Evolutionary conservation across 345 rosid species (phyloP), one percentile per base, ranked within the genome.

Genomic region (Syzygium aqueum): DNA sequence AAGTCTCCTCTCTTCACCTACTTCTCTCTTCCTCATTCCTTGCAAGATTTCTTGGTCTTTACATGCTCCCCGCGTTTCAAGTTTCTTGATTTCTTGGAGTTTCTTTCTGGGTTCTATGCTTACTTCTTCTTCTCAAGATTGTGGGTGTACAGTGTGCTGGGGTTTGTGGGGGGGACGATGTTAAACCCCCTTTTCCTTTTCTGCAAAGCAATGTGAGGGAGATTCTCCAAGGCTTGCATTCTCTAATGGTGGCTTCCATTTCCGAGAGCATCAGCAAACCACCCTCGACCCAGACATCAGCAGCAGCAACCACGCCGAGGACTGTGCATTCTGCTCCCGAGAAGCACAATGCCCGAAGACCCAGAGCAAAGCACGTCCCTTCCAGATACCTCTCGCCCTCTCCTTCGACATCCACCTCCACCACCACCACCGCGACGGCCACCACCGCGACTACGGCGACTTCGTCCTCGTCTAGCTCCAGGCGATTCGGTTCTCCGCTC

Each of bases 341-440:
- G 80, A 73, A 73, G 25, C 49, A 21, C 59, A 63, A 85, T 86
- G 83, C 30, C 28, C 90, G 93, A 90, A 93, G 91, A 89, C 96
- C 94, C 85, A 93, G 95, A 91, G 95, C 97, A 56, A 95, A 95
- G 90, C 96, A 92, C 53, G 98, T 96, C n/a, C 94, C 98, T 54
- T 95, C 96, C 40, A 94, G 99, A 84, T 97, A 97, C 90, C 88
- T 97, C 89, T 97, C 99, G 22, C 96, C 98, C 90, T 97, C 98
- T 87, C 97, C 97, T 85, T 94, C 97, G 54, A 88, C 95, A 51
- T 91, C 98, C 16, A 61, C 92, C 51, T 88, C 96, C 1, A 77
- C 89, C 51, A 88, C 96, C 2, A 85, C 93, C 0, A 73, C 93
- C 5, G 89, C 93, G 2, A 87, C 90, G 50, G 88, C 94, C 7